A percentile compares a stretch with the other conserved stretches of the same genome.
These are phyloP conservation scores for Malassezia pachydermatis DNA, from an alignment of 1,284 basidiomycete genomes.

Conservation along the genomic window DNA sequence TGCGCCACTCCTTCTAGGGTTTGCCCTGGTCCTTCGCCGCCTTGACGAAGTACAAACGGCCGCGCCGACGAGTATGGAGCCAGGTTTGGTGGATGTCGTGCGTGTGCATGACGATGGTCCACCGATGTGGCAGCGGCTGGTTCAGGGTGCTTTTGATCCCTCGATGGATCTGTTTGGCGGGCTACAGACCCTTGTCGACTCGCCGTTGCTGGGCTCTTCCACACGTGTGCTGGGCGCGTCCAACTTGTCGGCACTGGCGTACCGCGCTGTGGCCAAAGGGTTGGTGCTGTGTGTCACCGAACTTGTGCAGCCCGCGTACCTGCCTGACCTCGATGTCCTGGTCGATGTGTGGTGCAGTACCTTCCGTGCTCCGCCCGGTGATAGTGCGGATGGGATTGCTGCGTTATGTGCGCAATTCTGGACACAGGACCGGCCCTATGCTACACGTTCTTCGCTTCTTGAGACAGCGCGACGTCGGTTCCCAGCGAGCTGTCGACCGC, in stretches of 20 bases:
- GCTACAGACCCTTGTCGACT: constrained; percentile 35
- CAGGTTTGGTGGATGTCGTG: constrained; percentile 20
- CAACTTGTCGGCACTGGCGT: constrained; percentile 64
- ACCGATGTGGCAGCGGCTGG: constrained; percentile 46
- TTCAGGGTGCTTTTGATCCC: constrained; percentile 45
- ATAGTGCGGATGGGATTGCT: constrained; percentile 56
- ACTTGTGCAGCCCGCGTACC: constrained; percentile 59
- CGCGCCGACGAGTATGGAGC: not conserved
- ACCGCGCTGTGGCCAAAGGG: constrained; percentile 71
- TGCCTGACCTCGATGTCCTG: constrained; percentile 56
- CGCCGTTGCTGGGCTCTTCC: constrained; percentile 36
- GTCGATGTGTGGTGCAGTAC: constrained; percentile 61
- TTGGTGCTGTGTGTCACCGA: constrained; percentile 58
- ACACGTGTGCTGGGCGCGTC: constrained; percentile 13
- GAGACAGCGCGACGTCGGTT: constrained; percentile 69
- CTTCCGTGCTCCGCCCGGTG: constrained; percentile 20
- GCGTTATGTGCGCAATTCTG: constrained; percentile 67
- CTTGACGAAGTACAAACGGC: constrained; percentile 30
- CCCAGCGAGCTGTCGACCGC: constrained; percentile 63
- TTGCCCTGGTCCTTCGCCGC: constrained; percentile 61
- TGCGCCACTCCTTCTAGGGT: constrained; percentile 62
- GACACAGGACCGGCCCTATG: constrained; percentile 59
- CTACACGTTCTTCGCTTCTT: constrained; percentile 57
- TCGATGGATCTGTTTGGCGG: constrained; percentile 37
- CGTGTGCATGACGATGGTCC: constrained; percentile 29